These are phyloP conservation scores for Xanthoceras sorbifolium DNA, from an alignment of 345 rosid species.

Conservation along the genomic window DNA sequence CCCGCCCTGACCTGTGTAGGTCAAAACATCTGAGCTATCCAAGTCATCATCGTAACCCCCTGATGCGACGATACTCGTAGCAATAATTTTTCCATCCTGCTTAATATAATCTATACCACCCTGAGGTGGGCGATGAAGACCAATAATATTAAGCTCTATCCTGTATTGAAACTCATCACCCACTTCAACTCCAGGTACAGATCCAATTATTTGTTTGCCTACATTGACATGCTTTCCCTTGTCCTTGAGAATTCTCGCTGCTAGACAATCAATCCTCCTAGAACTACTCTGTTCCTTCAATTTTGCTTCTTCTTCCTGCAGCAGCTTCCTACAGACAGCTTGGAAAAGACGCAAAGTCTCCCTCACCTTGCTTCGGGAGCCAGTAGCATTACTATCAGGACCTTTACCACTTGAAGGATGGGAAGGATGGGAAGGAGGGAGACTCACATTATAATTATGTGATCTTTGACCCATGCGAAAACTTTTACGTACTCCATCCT, in stretches of 20 bases:
- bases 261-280: slow-evolving; percentile 64
- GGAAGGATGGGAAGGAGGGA: slow-evolving; percentile 52
- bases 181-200: slow-evolving; percentile 75
- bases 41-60: slow-evolving; percentile 69
- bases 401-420: slow-evolving; percentile 26
- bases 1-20: slow-evolving; percentile 86
- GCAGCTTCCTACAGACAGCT: slow-evolving; percentile 59
- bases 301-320: slow-evolving; percentile 78
- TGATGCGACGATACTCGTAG: slow-evolving; percentile 75
- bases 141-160: slow-evolving; percentile 68
- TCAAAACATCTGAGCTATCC: slow-evolving; percentile 58
- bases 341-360: slow-evolving; percentile 78
- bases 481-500: slow-evolving; percentile 18
- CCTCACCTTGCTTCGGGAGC: slow-evolving; percentile 66
- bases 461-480: slow-evolving; percentile 22
- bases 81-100: slow-evolving; percentile 37
- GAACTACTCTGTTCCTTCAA: slow-evolving; percentile 18
- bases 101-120: slow-evolving; percentile 77
- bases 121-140: slow-evolving; percentile 69
- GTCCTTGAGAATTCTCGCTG: slow-evolving; percentile 57
- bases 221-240: slow-evolving; percentile 46
- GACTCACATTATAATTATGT: slow-evolving; percentile 32
- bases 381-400: slow-evolving; percentile 28
- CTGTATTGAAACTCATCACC: slow-evolving; percentile 87
- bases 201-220: slow-evolving; percentile 55